Percentiles rank a stretch among this genome's conserved stretches.
Evolutionary conservation across 176 grass and related monocot species (phyloP).

Genomic region (Eleusine coracana): DNA sequence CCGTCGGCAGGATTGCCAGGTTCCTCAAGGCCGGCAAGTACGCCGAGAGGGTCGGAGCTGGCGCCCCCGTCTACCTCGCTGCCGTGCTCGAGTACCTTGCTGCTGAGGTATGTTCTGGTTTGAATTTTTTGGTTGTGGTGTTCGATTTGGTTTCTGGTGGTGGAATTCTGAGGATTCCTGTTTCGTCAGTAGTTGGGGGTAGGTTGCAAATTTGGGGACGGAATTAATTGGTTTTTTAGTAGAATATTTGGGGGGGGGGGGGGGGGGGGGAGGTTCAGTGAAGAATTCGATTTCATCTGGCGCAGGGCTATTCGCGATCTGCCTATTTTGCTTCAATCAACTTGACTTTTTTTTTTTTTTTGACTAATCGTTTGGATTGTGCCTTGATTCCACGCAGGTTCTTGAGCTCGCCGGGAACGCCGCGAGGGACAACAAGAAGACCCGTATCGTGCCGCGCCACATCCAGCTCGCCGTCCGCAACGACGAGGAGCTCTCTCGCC

Average conservation of each 20-base stretch:
- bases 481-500: constrained; percentile 91
- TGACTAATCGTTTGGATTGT: neutral
- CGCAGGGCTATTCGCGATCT: neutral
- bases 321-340: neutral
- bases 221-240: neutral
- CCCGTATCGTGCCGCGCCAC: constrained; percentile 94
- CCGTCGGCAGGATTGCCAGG: constrained; percentile 86
- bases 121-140: neutral
- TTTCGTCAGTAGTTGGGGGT: neutral
- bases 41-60: constrained; percentile 94
- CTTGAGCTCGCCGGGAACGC: constrained; percentile 96
- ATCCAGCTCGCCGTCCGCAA: constrained; percentile 96
- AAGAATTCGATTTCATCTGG: neutral
- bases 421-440: constrained; percentile 97
- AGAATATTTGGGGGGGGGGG: neutral
- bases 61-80: constrained; percentile 92
- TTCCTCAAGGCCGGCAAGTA: constrained; percentile 99
- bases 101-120: constrained; percentile 54
- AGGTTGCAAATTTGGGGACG: neutral
- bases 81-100: constrained; percentile 97
- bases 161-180: neutral
- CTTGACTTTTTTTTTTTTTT: neutral
- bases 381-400: constrained; percentile 39
- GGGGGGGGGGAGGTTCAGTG: rapidly evolving
- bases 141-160: neutral